Evolutionary conservation across 495 filamentous ascomycete species (phyloP), one percentile per base, ranked within the genome.

Genomic region (Astrocystis sublimbata): DNA sequence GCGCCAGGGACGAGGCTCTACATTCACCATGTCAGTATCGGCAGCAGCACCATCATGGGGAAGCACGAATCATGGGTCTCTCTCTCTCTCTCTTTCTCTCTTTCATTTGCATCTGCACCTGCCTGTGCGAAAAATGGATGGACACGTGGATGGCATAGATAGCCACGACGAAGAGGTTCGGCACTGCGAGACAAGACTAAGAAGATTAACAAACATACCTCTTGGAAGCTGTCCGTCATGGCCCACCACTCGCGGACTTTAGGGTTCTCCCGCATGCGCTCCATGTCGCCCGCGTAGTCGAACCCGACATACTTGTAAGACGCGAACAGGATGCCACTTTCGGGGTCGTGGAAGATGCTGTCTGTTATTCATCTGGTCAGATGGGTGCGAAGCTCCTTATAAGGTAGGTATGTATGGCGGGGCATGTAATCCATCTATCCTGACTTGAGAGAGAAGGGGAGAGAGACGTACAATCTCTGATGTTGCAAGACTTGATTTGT

Each of bases 181-280:
- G n/a, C n/a, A n/a, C n/a, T n/a, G n/a, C n/a, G n/a, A n/a, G n/a
- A n/a, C n/a, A n/a, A n/a, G n/a, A n/a, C n/a, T n/a, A n/a, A n/a
- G n/a, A n/a, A n/a, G n/a, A n/a, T n/a, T n/a, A 26, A 42, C 6
- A 4, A 6, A 15, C 7, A 57, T 53, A 71, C 76, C 74, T 79
- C 83, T 74, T 92, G 89, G 76, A 86, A 88, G 15, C 77, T 75
- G 74, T 92, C 89, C 21, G 89, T 92, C 83, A 92, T 86, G 31
- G 76, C 77, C 89, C 89, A 92, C 89, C 89, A 92, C 70, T 90
- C 86, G 42, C 84, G 80, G 19, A 92, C 86, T 63, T 88, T 89
- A 2, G 83, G 80, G 66, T 89, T 88, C 23, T 80, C 83, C 6
- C 78, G 73, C 89, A 91, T 92, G 51, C 76, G 77, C 74, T 82